A percentile compares a stretch with the other conserved stretches of the same genome.
phyloP scores from a whole-genome alignment of 2,329 filamentous ascomycete species.

The Claviceps humidiphila region DNA sequence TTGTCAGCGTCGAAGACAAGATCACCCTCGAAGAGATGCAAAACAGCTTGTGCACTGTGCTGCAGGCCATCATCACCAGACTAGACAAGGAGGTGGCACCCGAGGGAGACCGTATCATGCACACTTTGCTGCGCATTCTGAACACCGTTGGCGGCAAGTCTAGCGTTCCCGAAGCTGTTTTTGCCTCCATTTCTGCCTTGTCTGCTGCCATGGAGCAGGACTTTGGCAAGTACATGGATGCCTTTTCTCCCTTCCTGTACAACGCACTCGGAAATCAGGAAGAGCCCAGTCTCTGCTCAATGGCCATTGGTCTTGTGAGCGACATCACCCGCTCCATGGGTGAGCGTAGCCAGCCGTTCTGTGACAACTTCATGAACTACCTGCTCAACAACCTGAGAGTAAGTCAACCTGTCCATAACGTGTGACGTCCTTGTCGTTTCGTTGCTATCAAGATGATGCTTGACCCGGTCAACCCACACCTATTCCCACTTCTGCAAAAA shows the following conservation, averaged over 20 bases:
- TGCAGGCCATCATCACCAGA: slow-evolving; percentile 82
- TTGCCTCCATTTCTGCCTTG: slow-evolving; percentile 83
- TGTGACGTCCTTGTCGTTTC: too few relatives aligned
- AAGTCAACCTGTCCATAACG: slow-evolving; percentile 18
- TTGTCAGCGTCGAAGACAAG: slow-evolving; percentile 93
- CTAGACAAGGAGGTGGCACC: slow-evolving; percentile 84
- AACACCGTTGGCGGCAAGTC: slow-evolving; percentile 70
- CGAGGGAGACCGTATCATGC: slow-evolving; percentile 89
- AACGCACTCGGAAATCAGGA: slow-evolving; percentile 92
- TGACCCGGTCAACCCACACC: too few relatives aligned
- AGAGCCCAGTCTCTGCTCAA: slow-evolving; percentile 83
- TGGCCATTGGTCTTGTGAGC: slow-evolving; percentile 94
- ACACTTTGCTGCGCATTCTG: slow-evolving; percentile 69
- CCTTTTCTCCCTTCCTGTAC: slow-evolving; percentile 84
- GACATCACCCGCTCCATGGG: slow-evolving; percentile 89
- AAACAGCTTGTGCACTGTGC: slow-evolving; percentile 81
- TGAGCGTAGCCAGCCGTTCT: slow-evolving; percentile 84
- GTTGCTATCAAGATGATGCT: too few relatives aligned
- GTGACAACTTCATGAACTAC: slow-evolving; percentile 97
- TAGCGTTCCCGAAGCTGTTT: slow-evolving; percentile 85
- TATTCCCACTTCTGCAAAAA: neutral
- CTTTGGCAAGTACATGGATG: slow-evolving; percentile 95
- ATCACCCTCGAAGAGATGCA: slow-evolving; percentile 96
- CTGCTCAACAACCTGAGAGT: slow-evolving; percentile 82
- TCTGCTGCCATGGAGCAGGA: slow-evolving; percentile 84